phyloP scores from a whole-genome alignment of 352 stramenopile species.

The Globisporangium canariense region DNA sequence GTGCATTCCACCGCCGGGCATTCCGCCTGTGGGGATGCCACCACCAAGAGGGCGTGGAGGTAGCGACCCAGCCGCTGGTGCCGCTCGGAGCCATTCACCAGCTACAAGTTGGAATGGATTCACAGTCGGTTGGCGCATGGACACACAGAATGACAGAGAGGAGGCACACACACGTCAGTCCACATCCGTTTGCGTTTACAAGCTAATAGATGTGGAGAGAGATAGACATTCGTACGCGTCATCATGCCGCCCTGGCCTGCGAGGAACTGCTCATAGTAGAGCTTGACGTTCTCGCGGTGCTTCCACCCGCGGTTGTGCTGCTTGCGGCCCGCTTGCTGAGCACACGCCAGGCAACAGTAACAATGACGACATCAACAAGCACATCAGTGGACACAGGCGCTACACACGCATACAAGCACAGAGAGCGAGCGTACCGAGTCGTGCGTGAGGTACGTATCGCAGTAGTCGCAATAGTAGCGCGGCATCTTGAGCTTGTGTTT shows the following conservation, averaged over 20 bases:
- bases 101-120: constrained; percentile 28
- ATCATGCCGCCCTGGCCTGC: constrained; percentile 74
- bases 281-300: constrained; percentile 93
- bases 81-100: constrained; percentile 66
- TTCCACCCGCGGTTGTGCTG: constrained; percentile 95
- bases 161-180: constrained; percentile 5
- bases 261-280: constrained; percentile 91
- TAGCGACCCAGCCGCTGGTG: constrained; percentile 33
- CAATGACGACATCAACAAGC: constrained; percentile 2
- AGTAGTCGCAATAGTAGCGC: constrained; percentile 95
- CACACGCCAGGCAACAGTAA: constrained; percentile 1
- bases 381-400: background rate
- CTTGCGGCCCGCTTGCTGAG: constrained; percentile 87
- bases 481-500: constrained; percentile 49
- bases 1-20: constrained; percentile 23
- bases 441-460: constrained; percentile 93
- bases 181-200: background rate
- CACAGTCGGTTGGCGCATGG: no score
- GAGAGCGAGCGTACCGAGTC: constrained; percentile 69
- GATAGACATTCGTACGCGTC: constrained; percentile 44
- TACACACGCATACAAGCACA: background rate
- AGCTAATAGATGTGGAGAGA: background rate
- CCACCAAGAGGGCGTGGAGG: constrained; percentile 36
- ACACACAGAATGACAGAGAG: background rate
- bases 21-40: constrained; percentile 20